phyloP scores from a whole-genome alignment of 768 basidiomycete genomes.

The Serpula lacrymans region DNA sequence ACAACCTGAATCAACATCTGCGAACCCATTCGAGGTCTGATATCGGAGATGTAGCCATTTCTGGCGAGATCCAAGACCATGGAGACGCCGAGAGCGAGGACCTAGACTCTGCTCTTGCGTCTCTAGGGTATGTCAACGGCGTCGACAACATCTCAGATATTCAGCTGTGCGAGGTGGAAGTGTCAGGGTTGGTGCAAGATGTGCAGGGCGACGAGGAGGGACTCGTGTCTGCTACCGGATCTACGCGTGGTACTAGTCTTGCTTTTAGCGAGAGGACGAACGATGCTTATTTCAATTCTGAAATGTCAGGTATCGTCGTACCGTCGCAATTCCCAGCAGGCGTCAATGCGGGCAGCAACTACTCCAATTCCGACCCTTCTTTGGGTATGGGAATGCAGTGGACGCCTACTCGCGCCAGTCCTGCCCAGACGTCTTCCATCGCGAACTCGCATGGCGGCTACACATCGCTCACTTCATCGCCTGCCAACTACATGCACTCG shows the following conservation, averaged over 20 bases:
- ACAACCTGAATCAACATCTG: constrained; percentile 85
- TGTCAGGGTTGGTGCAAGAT: constrained; percentile 51
- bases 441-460: constrained; percentile 11
- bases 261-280: no score
- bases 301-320: constrained; percentile 12
- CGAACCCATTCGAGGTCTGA: constrained; percentile 60
- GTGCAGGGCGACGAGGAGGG: constrained; percentile 59
- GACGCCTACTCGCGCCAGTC: constrained; percentile 6
- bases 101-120: constrained; percentile 27
- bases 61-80: constrained; percentile 24
- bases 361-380: constrained; percentile 16
- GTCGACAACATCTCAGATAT: constrained; percentile 38
- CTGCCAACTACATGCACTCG: constrained; percentile 5
- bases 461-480: constrained; percentile 6
- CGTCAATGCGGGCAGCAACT: constrained; percentile 16
- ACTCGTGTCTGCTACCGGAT: constrained; percentile 33
- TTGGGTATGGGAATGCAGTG: constrained; percentile 11
- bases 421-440: constrained; percentile 14
- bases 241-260: constrained; percentile 15
- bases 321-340: constrained; percentile 5
- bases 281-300: constrained; percentile 13
- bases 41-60: constrained; percentile 22
- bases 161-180: constrained; percentile 59
- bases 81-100: constrained; percentile 31
- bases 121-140: constrained; percentile 21